Conservation (phyloP, 805 yeast genomes). For the Wickerhamiella azymoides region DNA sequence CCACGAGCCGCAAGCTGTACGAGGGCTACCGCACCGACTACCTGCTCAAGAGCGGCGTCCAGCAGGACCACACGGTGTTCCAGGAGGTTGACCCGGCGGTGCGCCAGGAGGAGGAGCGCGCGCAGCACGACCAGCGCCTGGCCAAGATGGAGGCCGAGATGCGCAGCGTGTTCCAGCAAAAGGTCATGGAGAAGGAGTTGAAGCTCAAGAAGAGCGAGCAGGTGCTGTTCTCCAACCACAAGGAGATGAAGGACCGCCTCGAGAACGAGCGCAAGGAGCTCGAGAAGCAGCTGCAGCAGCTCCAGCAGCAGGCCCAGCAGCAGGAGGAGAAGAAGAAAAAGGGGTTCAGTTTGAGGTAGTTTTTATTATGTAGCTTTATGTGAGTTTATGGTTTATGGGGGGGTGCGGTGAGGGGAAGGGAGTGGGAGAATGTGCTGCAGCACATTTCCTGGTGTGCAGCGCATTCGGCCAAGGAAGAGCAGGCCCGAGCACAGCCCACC, state of each 20-base stretch:
- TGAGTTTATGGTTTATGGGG: too few relatives aligned
- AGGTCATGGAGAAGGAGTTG: constrained; percentile 93
- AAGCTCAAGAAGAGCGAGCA: constrained; percentile 94
- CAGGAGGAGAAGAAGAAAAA: constrained; percentile 13
- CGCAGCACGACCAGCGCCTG: constrained; percentile 83
- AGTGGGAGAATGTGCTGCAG: too few relatives aligned
- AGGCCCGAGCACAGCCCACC: too few relatives aligned
- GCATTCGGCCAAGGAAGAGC: too few relatives aligned
- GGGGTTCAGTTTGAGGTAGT: constrained; percentile 8
- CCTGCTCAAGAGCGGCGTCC: constrained; percentile 66
- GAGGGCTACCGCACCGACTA: constrained; percentile 84
- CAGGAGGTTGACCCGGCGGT: constrained; percentile 85
- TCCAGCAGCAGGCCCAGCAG: constrained; percentile 25
- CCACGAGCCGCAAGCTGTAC: constrained; percentile 60
- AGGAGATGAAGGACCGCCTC: constrained; percentile 92
- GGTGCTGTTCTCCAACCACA: constrained; percentile 86
- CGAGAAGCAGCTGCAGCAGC: constrained; percentile 77
- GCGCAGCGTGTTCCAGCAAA: constrained; percentile 92
- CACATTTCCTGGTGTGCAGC: too few relatives aligned
- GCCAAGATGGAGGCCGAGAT: constrained; percentile 91
- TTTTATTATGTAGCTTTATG: neutral
- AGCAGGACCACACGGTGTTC: constrained; percentile 87
- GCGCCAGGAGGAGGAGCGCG: constrained; percentile 87
- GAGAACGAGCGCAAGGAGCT: constrained; percentile 74
- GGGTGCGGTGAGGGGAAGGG: too few relatives aligned